Evolutionary conservation across 1,139 yeast genomes (phyloP).

Genomic region (Geotrichum histeridarum): DNA sequence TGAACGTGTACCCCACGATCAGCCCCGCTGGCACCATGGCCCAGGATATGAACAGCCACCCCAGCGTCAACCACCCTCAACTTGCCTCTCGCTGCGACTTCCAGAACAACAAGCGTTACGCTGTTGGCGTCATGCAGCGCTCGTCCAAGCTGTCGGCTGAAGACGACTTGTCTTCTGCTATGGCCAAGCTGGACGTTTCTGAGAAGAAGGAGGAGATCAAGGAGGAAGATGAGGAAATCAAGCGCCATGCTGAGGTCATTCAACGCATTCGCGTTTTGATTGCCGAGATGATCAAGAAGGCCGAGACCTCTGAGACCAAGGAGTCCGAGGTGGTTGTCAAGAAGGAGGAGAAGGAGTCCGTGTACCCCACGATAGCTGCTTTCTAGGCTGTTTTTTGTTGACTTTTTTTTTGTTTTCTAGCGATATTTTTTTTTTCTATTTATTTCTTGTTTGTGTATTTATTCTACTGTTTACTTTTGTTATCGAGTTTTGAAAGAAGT

Average conservation of each 20-base stretch:
- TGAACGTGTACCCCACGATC: constrained; percentile 4
- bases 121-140: constrained; percentile 34
- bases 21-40: constrained; percentile 18
- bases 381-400: constrained; percentile 15
- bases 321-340: constrained; percentile 8
- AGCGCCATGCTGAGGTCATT: constrained; percentile 23
- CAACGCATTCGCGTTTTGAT: constrained; percentile 23
- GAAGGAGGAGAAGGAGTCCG: constrained; percentile 6
- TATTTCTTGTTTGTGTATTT: too few species aligned
- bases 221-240: constrained; percentile 12
- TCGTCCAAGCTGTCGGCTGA: constrained; percentile 22
- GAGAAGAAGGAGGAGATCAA: constrained; percentile 6
- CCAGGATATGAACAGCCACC: constrained; percentile 21
- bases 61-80: constrained; percentile 24
- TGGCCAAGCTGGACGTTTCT: constrained; percentile 14
- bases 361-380: constrained; percentile 28
- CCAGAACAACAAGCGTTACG: constrained; percentile 29
- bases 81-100: constrained; percentile 34
- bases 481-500: too few species aligned
- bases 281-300: constrained; percentile 20
- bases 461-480: too few species aligned
- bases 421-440: too few species aligned
- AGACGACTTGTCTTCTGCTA: constrained; percentile 22
- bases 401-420: too few species aligned
- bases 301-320: constrained; percentile 1